Conservation (phyloP, 805 yeast genomes). For the Wickerhamomyces strasburgensis region DNA sequence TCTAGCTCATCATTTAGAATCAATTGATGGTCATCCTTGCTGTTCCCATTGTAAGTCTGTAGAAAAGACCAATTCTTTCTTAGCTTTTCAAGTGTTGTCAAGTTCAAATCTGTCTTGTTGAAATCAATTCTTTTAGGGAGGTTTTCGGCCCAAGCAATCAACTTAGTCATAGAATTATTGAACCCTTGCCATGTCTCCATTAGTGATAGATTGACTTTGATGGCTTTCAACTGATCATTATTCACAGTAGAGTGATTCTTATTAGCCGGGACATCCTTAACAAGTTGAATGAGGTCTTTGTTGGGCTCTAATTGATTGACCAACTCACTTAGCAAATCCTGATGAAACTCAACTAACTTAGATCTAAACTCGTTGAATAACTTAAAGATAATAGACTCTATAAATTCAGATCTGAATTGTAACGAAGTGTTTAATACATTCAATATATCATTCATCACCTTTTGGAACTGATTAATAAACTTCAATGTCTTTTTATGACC, state of each 20-base stretch:
- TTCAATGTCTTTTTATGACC: slow-evolving; percentile 26
- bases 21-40: slow-evolving; percentile 9
- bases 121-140: slow-evolving; percentile 19
- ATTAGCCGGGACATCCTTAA: no score
- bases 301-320: slow-evolving; percentile 21
- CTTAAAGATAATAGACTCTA: slow-evolving; percentile 18
- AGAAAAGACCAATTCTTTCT: slow-evolving; percentile 36
- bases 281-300: slow-evolving; percentile 10
- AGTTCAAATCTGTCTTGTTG: slow-evolving; percentile 23
- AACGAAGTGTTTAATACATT: slow-evolving; percentile 23
- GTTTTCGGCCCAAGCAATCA: slow-evolving; percentile 21
- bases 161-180: no score
- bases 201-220: no score
- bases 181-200: no score
- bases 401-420: slow-evolving; percentile 25
- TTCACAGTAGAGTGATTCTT: no score
- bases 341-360: slow-evolving; percentile 19
- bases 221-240: no score
- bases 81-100: slow-evolving; percentile 28
- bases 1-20: slow-evolving; percentile 20
- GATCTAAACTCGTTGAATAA: slow-evolving; percentile 20
- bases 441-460: slow-evolving; percentile 18
- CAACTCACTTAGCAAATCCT: slow-evolving; percentile 22
- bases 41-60: slow-evolving; percentile 26
- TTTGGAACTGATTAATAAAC: slow-evolving; percentile 26